phyloP scores from a whole-genome alignment of 805 yeast species.

The Candida namnaoensis region DNA sequence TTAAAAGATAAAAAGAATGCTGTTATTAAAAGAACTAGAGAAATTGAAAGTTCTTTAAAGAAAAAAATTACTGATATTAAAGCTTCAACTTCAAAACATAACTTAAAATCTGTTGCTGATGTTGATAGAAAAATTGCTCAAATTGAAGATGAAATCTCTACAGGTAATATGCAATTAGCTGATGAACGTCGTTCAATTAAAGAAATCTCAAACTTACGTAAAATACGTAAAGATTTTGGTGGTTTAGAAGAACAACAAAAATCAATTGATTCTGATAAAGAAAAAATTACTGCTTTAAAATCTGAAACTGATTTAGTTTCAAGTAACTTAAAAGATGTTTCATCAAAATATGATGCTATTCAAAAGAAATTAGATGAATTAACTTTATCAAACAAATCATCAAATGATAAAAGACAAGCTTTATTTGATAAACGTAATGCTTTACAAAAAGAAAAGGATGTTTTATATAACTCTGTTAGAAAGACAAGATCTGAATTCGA shows the following conservation, averaged over 20 bases:
- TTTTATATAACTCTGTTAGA: slow-evolving; percentile 56
- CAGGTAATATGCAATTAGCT: slow-evolving; percentile 77
- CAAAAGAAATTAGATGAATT: slow-evolving; percentile 66
- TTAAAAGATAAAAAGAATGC: slow-evolving; percentile 36
- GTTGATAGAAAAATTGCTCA: slow-evolving; percentile 56
- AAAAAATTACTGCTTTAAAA: slow-evolving; percentile 69
- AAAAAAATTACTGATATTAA: slow-evolving; percentile 70
- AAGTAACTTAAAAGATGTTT: slow-evolving; percentile 52
- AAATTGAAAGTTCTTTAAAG: slow-evolving; percentile 61
- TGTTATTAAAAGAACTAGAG: slow-evolving; percentile 58
- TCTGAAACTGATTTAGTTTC: slow-evolving; percentile 50
- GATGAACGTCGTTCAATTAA: slow-evolving; percentile 82
- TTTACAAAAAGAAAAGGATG: slow-evolving; percentile 60
- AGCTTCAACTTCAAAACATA: slow-evolving; percentile 59
- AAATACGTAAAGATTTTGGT: slow-evolving; percentile 70
- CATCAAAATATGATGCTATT: slow-evolving; percentile 57
- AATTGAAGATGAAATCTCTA: slow-evolving; percentile 66
- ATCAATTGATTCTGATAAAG: slow-evolving; percentile 71
- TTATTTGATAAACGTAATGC: slow-evolving; percentile 60
- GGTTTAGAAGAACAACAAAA: slow-evolving; percentile 67
- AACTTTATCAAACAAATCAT: slow-evolving; percentile 46
- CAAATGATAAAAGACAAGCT: slow-evolving; percentile 57
- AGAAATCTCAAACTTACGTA: slow-evolving; percentile 79
- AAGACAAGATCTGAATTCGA: slow-evolving; percentile 67
- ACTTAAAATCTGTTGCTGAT: slow-evolving; percentile 58